A percentile compares a stretch with the other conserved stretches of the same genome.
phyloP scores from a whole-genome alignment of 2,329 filamentous ascomycete genomes.

The Cladosporium sphaerospermum region DNA sequence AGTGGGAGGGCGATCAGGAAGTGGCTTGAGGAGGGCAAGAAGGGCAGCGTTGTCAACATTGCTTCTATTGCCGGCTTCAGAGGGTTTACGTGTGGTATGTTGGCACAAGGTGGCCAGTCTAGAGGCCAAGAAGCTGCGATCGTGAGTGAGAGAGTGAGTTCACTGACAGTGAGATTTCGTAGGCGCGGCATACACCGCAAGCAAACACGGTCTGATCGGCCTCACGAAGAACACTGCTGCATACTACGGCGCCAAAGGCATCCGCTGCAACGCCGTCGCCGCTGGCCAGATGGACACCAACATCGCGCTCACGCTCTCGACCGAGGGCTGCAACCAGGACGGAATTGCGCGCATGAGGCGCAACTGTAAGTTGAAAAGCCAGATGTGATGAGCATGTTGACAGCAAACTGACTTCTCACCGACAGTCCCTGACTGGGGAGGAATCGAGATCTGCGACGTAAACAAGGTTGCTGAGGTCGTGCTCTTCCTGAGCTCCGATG shows the following conservation, averaged over 20 bases:
- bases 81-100: constrained; percentile 37
- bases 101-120: background rate
- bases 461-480: constrained; percentile 30
- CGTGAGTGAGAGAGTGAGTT: background rate
- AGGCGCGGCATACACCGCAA: constrained; percentile 48
- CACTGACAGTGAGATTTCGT: constrained; percentile 1
- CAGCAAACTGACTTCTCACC: no score
- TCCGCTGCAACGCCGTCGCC: constrained; percentile 42
- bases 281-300: constrained; percentile 53
- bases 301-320: constrained; percentile 41
- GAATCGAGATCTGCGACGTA: constrained; percentile 14
- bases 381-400: no score
- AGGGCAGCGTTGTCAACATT: constrained; percentile 50
- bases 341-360: constrained; percentile 22
- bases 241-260: constrained; percentile 50
- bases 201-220: constrained; percentile 50
- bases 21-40: constrained; percentile 39
- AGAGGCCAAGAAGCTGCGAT: constrained; percentile 19
- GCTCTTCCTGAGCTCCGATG: constrained; percentile 29
- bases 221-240: constrained; percentile 54
- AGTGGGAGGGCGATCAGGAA: constrained; percentile 47
- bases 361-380: constrained; percentile 18
- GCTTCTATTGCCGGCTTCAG: constrained; percentile 42
- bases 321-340: constrained; percentile 25
- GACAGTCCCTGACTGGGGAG: background rate